Evolutionary conservation across 2,329 filamentous ascomycete species (phyloP), one percentile per base, ranked within the genome.

Genomic region (Herpotrichia juniperi): DNA sequence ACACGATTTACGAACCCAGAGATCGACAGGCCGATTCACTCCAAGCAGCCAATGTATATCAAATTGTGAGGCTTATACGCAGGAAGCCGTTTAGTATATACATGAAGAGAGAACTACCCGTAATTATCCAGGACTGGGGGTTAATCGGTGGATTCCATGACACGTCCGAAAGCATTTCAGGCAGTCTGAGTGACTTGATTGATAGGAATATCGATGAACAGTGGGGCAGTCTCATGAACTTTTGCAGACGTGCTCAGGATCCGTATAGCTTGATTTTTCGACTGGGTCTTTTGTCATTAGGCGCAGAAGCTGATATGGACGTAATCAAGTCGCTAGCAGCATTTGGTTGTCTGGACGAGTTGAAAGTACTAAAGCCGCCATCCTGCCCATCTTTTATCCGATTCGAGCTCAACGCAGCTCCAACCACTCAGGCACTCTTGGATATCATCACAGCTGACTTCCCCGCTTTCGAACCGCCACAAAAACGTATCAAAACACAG

Each of bases 211-310:
- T 76, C 26, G 48, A 62, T 7, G 43, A 64, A n/a, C 61, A 75
- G 40, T 81, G 76, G 75, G 78, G 77, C 1, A 51, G 64, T 5
- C 59, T 81, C 22, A 73, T 78, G 4, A 71, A 70, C 32, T 53
- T 72, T 4, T 79, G 74, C 51, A 66, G 64, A 25, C 45, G 48
- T 4, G 21, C 22, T 17, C 28, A 62, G 14, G 63, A 73, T 14
- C 51, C 32, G 16, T 74, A 73, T 50, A 56, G 48, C 12, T 59
- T 81, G 12, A 78, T 78, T 63, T 82, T 81, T 48, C 51, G 75
- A 2, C 65, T 82, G 12, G 74, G 72, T 3, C 57, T 74, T 0
- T 57, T 83, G 21, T 70, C 76, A 0, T 82, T 77, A 46, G 56
- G 67, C 4, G 32, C 64, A 1, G 54, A 64, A 39, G 61, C 65